Conservation (phyloP, 164 flowering plant genomes). For the Nymphaea thermarum region DNA sequence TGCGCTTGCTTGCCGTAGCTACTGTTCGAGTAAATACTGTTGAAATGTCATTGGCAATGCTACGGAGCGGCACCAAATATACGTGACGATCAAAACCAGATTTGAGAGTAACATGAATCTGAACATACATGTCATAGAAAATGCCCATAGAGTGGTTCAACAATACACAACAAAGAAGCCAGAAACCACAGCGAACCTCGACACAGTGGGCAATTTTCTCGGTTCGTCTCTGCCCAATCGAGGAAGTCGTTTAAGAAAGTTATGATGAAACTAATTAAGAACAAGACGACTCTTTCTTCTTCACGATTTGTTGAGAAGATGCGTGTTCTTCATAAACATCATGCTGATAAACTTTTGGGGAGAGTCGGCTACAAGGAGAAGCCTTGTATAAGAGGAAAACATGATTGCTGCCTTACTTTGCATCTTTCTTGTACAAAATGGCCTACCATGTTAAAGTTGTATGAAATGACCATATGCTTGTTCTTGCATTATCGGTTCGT, state of each 20-base stretch:
- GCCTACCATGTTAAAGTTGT: not conserved
- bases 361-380: not conserved
- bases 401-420: not conserved
- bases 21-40: too few relatives aligned
- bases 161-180: conserved; percentile 55
- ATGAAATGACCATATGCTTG: not conserved
- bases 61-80: too few relatives aligned
- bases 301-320: not conserved
- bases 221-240: conserved; percentile 6
- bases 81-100: too few relatives aligned
- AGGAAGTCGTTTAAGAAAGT: not conserved
- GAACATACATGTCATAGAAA: too few relatives aligned
- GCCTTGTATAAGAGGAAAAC: not conserved
- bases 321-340: not conserved
- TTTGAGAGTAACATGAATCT: too few relatives aligned
- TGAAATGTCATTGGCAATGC: too few relatives aligned
- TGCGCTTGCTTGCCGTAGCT: too few relatives aligned
- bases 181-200: conserved; percentile 58
- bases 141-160: conserved; percentile 45
- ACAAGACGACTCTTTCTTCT: not conserved
- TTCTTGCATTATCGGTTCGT: not conserved
- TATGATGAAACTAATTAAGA: not conserved
- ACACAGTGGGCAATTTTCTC: conserved; percentile 41
- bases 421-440: not conserved
- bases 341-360: not conserved